Base-by-base conservation (phyloP, 2,329 filamentous ascomycete species). In the Cordyceps tenuipes region DNA sequence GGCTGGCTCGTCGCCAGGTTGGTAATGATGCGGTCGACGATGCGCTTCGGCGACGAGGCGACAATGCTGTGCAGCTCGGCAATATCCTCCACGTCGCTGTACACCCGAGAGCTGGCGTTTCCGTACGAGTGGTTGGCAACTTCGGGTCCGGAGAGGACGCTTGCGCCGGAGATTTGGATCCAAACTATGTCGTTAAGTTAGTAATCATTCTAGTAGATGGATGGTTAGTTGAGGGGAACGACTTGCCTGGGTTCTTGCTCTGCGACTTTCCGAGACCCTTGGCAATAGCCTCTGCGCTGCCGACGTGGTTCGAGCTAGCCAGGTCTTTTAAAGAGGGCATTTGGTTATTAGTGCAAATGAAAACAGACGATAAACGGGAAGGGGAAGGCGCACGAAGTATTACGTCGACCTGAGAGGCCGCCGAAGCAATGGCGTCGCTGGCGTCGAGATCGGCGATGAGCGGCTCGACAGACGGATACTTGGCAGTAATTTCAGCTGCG, bases 1-100 rank as follows among this genome's bases (percentile, higher is more conserved):
- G 65, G 61, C 34, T 53, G 57, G 26, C 31, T 29, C 13, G 63
- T 56, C 10, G 72, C 71, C n/a, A 71, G 68, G 1, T 66, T 70
- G 17, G 76, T 70, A 17, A 90, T 79, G 29, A 87, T 76, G 67
- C 82, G 80, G 70, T 90, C 87, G 5, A 88, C 81, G 66, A 83
- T 77, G 12, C 84, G 80, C 71, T 89, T 86, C 26, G 67, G 82
- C 79, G 0, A 59, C 23, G 48, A 46, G 26, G 57, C 49, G 29
- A 59, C 53, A n/a, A 59, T 59, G 4, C 47, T 26, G 57, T 83
- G 83, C 2, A 86, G 65, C 9, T 68, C 74, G 2, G 79, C 75
- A 46, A 85, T 73, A 55, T 80, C 78, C 9, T 72, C 69, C 34
- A 87, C 75, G 57, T 79, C 79, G 21, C 79, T 75, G 65, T 81